Percentiles rank a stretch among this genome's conserved stretches.
Conservation (phyloP, 1,284 basidiomycete species). For the Ceratobasidium theobromae region DNA sequence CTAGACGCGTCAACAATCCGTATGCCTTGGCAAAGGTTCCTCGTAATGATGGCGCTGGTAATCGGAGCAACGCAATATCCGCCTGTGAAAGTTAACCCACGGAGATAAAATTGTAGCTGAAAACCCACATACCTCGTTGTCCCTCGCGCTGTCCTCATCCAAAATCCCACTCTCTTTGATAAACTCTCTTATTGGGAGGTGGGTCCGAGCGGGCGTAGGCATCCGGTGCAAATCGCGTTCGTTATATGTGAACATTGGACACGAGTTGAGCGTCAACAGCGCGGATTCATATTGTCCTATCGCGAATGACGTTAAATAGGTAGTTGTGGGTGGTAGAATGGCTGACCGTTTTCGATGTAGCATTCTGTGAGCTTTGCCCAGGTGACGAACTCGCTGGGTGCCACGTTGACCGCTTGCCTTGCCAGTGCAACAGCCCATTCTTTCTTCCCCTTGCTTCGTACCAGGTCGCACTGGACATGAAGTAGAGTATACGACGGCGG, state of each 20-base stretch:
- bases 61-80: conserved; percentile 87
- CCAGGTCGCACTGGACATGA: conserved; percentile 92
- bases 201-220: conserved; percentile 78
- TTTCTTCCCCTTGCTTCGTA: conserved; percentile 77
- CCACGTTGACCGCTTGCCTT: conserved; percentile 93
- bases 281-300: conserved; percentile 46
- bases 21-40: conserved; percentile 98
- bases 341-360: conserved; percentile 84
- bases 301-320: not conserved
- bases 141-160: conserved; percentile 60
- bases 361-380: conserved; percentile 98
- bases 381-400: conserved; percentile 96
- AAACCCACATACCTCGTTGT: conserved; percentile 69
- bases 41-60: conserved; percentile 90
- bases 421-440: conserved; percentile 94
- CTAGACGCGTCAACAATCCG: conserved; percentile 83
- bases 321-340: not conserved
- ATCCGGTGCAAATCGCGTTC: conserved; percentile 92
- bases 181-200: conserved; percentile 82
- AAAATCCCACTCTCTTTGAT: conserved; percentile 72
- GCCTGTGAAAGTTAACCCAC: conserved; percentile 52
- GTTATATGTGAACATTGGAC: conserved; percentile 99
- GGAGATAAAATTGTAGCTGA: conserved; percentile 13
- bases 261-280: conserved; percentile 93
- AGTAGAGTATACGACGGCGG: conserved; percentile 93